Percentiles rank a stretch among this genome's conserved stretches.
Evolutionary conservation across 345 rosid genomes (phyloP).

Genomic region (Eucalyptus grandis): DNA sequence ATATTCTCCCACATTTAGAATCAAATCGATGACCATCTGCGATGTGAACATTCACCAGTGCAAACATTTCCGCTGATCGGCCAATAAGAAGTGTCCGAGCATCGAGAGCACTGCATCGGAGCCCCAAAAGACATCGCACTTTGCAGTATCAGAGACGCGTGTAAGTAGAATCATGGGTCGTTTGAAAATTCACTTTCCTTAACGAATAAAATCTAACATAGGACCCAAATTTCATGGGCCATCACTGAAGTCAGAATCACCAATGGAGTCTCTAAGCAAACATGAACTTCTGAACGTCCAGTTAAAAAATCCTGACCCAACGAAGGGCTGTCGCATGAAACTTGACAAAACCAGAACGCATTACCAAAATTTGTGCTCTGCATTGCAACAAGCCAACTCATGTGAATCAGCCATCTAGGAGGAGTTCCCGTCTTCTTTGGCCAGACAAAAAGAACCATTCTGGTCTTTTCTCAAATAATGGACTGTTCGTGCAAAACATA

Average conservation of each 20-base stretch:
- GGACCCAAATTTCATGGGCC: no score
- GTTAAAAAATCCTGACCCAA: no score
- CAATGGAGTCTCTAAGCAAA: no score
- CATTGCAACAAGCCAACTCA: neutral
- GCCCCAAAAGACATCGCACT: no score
- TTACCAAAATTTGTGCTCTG: neutral
- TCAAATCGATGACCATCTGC: neutral
- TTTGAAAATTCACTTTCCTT: no score
- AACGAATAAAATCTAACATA: no score
- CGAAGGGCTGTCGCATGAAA: neutral
- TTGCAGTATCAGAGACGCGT: no score
- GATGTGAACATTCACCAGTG: neutral
- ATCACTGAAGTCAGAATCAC: no score
- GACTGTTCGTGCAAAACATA: no score
- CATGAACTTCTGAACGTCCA: no score
- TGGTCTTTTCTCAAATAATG: neutral
- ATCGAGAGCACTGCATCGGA: neutral
- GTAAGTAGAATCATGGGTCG: no score
- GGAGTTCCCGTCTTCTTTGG: conserved; percentile 35
- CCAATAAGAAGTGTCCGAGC: neutral
- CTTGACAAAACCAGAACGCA: neutral
- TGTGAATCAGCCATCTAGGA: conserved; percentile 34
- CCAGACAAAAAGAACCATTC: neutral
- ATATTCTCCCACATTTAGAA: neutral
- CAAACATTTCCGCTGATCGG: neutral